Percentiles rank a stretch among this genome's conserved stretches.
Conservation (phyloP, 2,329 filamentous ascomycete genomes). For the Aspergillus arachidicola region DNA sequence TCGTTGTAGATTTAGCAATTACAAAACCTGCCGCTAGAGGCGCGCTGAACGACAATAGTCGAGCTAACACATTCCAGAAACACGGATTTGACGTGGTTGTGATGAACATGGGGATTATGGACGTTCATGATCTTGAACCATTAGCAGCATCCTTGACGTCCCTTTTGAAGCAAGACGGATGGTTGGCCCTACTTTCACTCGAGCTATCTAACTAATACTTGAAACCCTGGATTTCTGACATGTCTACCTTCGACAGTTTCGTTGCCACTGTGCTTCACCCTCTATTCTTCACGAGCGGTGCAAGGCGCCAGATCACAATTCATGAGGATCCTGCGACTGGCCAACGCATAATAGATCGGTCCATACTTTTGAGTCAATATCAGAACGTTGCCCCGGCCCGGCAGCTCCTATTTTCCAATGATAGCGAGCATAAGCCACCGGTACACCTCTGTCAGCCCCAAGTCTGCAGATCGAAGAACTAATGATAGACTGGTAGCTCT, state of each 20-base stretch:
- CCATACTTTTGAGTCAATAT: conserved; percentile 11
- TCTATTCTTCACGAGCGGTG: conserved; percentile 52
- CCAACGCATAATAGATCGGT: conserved; percentile 36
- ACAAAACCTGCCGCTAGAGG: not conserved
- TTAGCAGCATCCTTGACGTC: conserved; percentile 45
- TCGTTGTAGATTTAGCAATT: not conserved
- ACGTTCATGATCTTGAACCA: conserved; percentile 47
- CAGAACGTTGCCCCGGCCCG: conserved; percentile 4
- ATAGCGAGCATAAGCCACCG: not conserved
- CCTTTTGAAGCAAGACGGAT: not conserved
- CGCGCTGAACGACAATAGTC: not conserved
- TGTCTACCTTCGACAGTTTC: conserved; percentile 35
- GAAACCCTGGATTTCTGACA: not conserved
- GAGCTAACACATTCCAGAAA: conserved; percentile 17
- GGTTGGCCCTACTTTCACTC: not conserved
- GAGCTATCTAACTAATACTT: not conserved
- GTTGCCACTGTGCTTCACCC: conserved; percentile 54
- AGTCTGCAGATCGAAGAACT: not conserved
- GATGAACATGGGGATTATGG: conserved; percentile 56
- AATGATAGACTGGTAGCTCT: conserved; percentile 26
- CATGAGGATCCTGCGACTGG: conserved; percentile 40
- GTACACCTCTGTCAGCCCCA: not conserved
- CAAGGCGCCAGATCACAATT: conserved; percentile 44
- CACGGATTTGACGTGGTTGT: conserved; percentile 47
- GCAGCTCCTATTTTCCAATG: conserved; percentile 1